These are phyloP conservation scores for Jamesozyma lodderae DNA, from an alignment of 805 yeast species.

Conservation along the genomic window DNA sequence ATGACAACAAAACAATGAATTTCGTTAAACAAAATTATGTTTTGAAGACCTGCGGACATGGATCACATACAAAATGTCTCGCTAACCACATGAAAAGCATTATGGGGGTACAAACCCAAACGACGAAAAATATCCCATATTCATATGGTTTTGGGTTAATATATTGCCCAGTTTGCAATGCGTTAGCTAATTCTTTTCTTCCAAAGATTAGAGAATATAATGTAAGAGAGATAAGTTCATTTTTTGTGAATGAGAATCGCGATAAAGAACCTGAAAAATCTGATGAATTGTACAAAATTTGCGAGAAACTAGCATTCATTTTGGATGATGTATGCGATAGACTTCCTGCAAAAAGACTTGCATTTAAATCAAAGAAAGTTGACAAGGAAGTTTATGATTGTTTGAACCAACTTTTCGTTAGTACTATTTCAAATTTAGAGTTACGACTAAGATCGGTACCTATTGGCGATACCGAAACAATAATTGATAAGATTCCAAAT, in stretches of 20 bases:
- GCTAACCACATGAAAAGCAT: constrained; percentile 51
- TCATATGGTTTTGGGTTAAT: constrained; percentile 62
- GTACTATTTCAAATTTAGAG: constrained; percentile 57
- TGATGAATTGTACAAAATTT: constrained; percentile 2
- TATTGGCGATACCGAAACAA: constrained; percentile 3
- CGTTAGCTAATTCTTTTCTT: constrained; percentile 72
- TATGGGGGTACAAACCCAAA: constrained; percentile 51
- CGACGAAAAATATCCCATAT: constrained; percentile 77
- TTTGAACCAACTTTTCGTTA: constrained; percentile 35
- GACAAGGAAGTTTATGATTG: too few species aligned
- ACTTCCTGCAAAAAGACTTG: too few species aligned
- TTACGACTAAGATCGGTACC: constrained; percentile 48
- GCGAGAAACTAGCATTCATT: constrained; percentile 10
- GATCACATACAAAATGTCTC: constrained; percentile 79
- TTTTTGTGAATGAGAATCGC: constrained; percentile 4
- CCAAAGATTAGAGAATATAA: constrained; percentile 40
- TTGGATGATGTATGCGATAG: background rate
- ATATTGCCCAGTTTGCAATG: constrained; percentile 85
- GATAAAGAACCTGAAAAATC: background rate
- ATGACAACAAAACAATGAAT: background rate
- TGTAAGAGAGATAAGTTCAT: constrained; percentile 4
- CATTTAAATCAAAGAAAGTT: too few species aligned
- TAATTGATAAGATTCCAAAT: constrained; percentile 31
- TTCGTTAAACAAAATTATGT: constrained; percentile 10
- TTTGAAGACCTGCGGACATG: constrained; percentile 75